Evolutionary conservation across 192 early-diverging fungal species (phyloP).

Genomic region (Mortierella alpina): DNA sequence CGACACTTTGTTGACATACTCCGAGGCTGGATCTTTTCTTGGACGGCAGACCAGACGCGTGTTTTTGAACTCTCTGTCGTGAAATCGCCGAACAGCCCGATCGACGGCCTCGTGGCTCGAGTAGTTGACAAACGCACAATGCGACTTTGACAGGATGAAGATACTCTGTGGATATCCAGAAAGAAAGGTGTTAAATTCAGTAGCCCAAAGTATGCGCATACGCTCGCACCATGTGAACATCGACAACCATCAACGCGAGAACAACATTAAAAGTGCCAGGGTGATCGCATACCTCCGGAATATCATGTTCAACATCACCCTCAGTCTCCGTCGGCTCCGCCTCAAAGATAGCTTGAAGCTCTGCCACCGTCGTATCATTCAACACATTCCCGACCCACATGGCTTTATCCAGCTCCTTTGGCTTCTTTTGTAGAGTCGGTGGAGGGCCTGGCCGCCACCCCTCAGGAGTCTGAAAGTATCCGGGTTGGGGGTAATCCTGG

Average conservation of each 20-base stretch:
- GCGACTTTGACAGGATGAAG: slow-evolving; percentile 57
- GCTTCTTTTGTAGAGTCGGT: slow-evolving; percentile 54
- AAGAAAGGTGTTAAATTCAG: background rate
- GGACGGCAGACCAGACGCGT: slow-evolving; percentile 60
- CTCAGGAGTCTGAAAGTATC: slow-evolving; percentile 21
- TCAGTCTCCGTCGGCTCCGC: slow-evolving; percentile 56
- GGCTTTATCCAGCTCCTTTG: slow-evolving; percentile 62
- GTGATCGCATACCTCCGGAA: slow-evolving; percentile 26
- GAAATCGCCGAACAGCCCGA: slow-evolving; percentile 54
- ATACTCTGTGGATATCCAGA: slow-evolving; percentile 44
- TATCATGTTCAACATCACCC: slow-evolving; percentile 35
- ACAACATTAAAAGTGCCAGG: background rate
- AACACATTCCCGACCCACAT: slow-evolving; percentile 64
- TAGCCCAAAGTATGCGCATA: background rate
- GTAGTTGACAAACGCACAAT: slow-evolving; percentile 65
- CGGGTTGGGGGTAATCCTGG: slow-evolving; percentile 19
- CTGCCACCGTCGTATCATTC: slow-evolving; percentile 55
- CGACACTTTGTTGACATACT: slow-evolving; percentile 8
- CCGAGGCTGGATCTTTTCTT: slow-evolving; percentile 52
- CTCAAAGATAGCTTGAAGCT: slow-evolving; percentile 59
- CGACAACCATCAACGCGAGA: background rate
- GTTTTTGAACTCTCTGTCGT: slow-evolving; percentile 59
- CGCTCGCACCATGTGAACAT: background rate
- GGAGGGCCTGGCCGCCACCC: slow-evolving; percentile 25
- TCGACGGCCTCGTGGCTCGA: slow-evolving; percentile 59